phyloP scores from a whole-genome alignment of 2,329 filamentous ascomycete genomes.

The Fusarium pininemorale region DNA sequence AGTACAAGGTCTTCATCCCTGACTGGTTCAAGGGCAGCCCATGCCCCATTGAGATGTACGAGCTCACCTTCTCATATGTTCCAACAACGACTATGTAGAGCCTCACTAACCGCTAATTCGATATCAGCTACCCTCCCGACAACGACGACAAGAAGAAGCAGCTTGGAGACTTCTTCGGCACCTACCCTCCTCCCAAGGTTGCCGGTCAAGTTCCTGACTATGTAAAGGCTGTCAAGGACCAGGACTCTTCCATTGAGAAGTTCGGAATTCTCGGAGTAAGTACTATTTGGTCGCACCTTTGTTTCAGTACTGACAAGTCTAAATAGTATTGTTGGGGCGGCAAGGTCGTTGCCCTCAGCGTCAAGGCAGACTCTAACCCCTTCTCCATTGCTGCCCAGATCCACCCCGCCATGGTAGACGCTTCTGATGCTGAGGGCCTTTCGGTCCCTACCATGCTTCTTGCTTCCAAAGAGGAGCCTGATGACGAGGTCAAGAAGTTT shows the following conservation, averaged over 20 bases:
- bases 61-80: background rate
- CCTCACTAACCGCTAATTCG: background rate
- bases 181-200: conserved; percentile 57
- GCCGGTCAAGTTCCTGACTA: conserved; percentile 63
- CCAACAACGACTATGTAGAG: background rate
- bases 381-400: conserved; percentile 63
- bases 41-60: conserved; percentile 59
- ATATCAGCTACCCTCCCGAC: conserved; percentile 66
- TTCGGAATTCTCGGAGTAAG: conserved; percentile 70
- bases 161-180: conserved; percentile 66
- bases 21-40: conserved; percentile 88
- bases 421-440: conserved; percentile 67
- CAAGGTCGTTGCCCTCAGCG: conserved; percentile 67
- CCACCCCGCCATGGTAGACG: conserved; percentile 72
- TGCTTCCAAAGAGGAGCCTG: conserved; percentile 71
- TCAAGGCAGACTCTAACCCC: conserved; percentile 60
- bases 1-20: conserved; percentile 89
- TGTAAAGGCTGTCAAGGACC: conserved; percentile 60
- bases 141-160: conserved; percentile 70
- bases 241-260: conserved; percentile 64
- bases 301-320: background rate
- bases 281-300: background rate
- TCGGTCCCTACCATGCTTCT: conserved; percentile 70
- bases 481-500: conserved; percentile 64
- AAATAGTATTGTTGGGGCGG: conserved; percentile 75